A percentile compares a stretch with the other conserved stretches of the same genome.
Conservation (phyloP, 768 basidiomycete genomes). For the Panaeolus cyanescens region DNA sequence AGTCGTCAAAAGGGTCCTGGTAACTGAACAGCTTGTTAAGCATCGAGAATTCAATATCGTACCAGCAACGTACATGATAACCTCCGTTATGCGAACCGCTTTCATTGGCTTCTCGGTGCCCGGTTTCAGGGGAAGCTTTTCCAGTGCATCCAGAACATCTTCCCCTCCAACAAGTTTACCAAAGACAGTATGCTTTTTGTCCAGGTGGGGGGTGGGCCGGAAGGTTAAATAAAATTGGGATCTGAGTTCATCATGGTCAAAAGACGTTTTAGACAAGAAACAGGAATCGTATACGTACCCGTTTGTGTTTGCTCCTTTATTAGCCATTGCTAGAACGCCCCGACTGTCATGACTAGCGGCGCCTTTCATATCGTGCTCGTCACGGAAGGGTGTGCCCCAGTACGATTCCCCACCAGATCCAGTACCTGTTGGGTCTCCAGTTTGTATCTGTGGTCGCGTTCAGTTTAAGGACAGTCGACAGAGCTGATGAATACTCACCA, state of each 20-base stretch:
- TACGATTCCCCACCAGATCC: constrained; percentile 90
- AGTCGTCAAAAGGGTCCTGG: constrained; percentile 95
- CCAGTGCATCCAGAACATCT: constrained; percentile 83
- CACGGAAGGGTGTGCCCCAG: constrained; percentile 96
- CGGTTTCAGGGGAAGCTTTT: constrained; percentile 77
- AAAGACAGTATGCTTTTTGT: constrained; percentile 95
- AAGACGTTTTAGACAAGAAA: not conserved
- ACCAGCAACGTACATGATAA: constrained; percentile 69
- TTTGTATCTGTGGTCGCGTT: constrained; percentile 73
- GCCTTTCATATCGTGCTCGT: constrained; percentile 87
- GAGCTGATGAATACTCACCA: constrained; percentile 53
- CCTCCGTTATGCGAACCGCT: constrained; percentile 80
- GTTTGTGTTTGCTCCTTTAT: constrained; percentile 90
- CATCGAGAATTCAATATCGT: not conserved
- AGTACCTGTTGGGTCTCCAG: constrained; percentile 96
- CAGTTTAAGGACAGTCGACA: constrained; percentile 1
- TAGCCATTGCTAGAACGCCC: constrained; percentile 93
- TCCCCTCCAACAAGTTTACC: constrained; percentile 97
- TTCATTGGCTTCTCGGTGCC: constrained; percentile 89
- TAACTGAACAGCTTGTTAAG: constrained; percentile 48
- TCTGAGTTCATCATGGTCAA: constrained; percentile 34
- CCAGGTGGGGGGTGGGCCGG: constrained; percentile 77
- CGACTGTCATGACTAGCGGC: constrained; percentile 87
- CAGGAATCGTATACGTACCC: constrained; percentile 43
- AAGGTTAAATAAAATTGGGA: constrained; percentile 97